These are phyloP conservation scores for Leccinum variicolor DNA, from an alignment of 768 basidiomycete species.

Conservation along the genomic window DNA sequence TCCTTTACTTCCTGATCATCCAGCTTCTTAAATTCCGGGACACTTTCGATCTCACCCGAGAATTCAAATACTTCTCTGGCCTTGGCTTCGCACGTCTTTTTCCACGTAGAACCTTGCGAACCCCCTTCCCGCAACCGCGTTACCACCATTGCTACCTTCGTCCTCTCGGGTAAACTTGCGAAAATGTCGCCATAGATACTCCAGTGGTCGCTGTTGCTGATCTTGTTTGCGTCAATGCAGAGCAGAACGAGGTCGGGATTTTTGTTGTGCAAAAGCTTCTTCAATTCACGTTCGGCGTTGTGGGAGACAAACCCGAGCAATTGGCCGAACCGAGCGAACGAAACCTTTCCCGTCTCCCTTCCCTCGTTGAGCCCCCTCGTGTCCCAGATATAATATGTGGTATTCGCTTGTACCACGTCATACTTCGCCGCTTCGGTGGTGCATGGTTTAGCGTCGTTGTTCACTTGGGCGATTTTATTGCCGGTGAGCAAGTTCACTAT, in stretches of 20 bases:
- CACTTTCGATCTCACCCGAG: slow-evolving; percentile 20
- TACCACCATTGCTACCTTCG: slow-evolving; percentile 17
- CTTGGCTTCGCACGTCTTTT: slow-evolving; percentile 5
- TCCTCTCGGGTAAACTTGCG: slow-evolving; percentile 11
- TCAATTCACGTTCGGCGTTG: slow-evolving; percentile 18
- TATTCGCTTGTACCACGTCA: slow-evolving; percentile 3
- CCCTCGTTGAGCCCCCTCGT: slow-evolving; percentile 26
- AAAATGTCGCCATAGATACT: slow-evolving; percentile 19
- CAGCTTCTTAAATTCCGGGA: slow-evolving; percentile 13
- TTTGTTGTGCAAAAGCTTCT: slow-evolving; percentile 9
- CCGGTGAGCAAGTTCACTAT: slow-evolving; percentile 25
- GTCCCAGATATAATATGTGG: slow-evolving; percentile 20
- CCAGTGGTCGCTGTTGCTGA: slow-evolving; percentile 12
- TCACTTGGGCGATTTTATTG: slow-evolving; percentile 7
- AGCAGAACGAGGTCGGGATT: slow-evolving; percentile 21
- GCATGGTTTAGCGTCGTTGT: slow-evolving; percentile 21
- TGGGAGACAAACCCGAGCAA: background rate
- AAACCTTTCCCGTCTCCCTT: background rate
- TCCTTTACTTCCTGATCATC: slow-evolving; percentile 12
- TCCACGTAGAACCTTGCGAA: slow-evolving; percentile 13
- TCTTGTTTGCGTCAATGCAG: slow-evolving; percentile 21
- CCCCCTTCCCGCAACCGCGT: slow-evolving; percentile 9
- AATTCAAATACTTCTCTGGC: slow-evolving; percentile 11
- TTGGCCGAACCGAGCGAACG: slow-evolving; percentile 1
- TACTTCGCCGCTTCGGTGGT: slow-evolving; percentile 7